Evolutionary conservation across 306 rosid species (phyloP), one percentile per base, ranked within the genome.

Genomic region (Citrullus mucosospermus): DNA sequence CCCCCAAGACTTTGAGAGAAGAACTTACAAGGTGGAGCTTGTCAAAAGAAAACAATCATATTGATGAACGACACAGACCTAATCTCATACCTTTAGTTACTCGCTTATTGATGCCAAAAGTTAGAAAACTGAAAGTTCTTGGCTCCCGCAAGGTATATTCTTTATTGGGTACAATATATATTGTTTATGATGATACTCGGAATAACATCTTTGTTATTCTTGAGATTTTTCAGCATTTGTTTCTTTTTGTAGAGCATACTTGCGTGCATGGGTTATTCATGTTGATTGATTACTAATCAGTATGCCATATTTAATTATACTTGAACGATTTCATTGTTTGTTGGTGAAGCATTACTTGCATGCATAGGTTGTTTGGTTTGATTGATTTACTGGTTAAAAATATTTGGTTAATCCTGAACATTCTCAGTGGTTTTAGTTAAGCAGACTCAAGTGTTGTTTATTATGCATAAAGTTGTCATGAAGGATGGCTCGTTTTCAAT

Each of bases 11-110:
- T 76, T 82, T 88, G 55, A 88, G 98, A 83, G 98, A 95, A 85
- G 96, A 95, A 71, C 84, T 92, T 81, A 89, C 96, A 34, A 91
- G 89, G 51, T 95, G 98, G 98, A 91, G 92, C 87, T 82, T 95
- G 77, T 90, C 92, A 32, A 87, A 84, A 82, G 96, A 92, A 85
- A 86, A 92, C 63, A 81, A 79, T 81, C 83, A 67, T 43, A 85
- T 92, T 81, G 88, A 89, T 82, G 93, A 88, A 70, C 77, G 85
- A 46, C 96, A 95, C 86, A 86, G 98, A 79, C 78, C 84, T 81
- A 57, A 81, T 79, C 85, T 95, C 69, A 87, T 95, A 80, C 97
- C 97, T 43, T 8, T 92, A 57, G 92, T 88, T 83, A 92, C 90
- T 78, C 96, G 87, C 60, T 84, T 95, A 78, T 83, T 95, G 88